Base-by-base conservation (phyloP, 2,329 filamentous ascomycete species). In the Chaetomiaceae sp. region DNA sequence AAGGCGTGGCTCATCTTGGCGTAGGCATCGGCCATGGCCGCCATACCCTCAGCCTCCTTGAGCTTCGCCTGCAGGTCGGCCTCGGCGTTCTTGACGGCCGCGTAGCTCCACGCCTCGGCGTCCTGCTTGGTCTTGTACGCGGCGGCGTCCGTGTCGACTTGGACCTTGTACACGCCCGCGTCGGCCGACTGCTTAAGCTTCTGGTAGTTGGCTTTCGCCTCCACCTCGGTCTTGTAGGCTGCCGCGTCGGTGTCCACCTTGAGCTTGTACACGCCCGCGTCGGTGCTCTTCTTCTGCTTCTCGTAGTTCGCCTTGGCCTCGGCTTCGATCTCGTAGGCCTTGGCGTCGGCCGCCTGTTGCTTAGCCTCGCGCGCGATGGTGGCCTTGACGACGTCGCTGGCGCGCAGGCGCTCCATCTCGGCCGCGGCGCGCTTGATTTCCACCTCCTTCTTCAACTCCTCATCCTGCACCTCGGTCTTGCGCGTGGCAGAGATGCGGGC, bases 21-120 rank as follows among this genome's bases (percentile, higher is more conserved):
- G 69, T 94, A 95, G n/a, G 88, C 89, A 51, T 85, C 83, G 1
- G 89, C 88, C 82, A 91, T 89, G 63, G 88, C 87, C 0, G 75
- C 69, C 33, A 92, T 73, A 72, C 86, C 90, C 64, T 91, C 86
- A 2, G 89, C 89, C 67, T 92, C 87, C 62, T 84, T 84, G 65
- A 89, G 78, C 65, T 84, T 80, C 60, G 72, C 72, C 59, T 74
- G 72, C 20, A 73, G 71, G 19, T 67, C 64, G 6, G 76, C 81
- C 57, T 85, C 81, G 40, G 82, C 78, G 12, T 71, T 68, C 65
- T 79, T 77, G 55, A 71, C 58, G 22, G 66, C 59, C 33, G 71
- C 70, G 49, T 71, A 66, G 47, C 61, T 66, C 57, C 64, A 64
- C 3, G 74, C 72, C 20, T 74, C 72, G 45, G 75, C 69, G 19